Evolutionary conservation across 371 early-diverging fungal species (phyloP), one percentile per base, ranked within the genome.

Genomic region (Rhizopus arrhizus): DNA sequence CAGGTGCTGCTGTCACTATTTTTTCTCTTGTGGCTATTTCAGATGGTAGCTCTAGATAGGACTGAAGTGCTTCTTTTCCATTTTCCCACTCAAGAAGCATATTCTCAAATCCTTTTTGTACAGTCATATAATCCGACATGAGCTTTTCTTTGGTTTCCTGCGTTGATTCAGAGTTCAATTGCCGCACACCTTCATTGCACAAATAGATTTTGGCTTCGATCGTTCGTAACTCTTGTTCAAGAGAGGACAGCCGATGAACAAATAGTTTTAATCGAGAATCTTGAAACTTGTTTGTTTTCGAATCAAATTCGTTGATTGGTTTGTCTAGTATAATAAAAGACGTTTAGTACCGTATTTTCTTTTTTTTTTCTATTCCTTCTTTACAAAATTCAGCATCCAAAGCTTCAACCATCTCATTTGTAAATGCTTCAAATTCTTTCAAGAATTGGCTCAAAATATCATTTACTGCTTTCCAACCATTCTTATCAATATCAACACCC

Each of bases 191-290:
- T 31, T 81, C 78, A 55, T 70, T 74, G 59, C 78, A 77, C 33
- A 81, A 59, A 62, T 74, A 78, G 31, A 81, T 60, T 51, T 77
- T 78, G 6, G 81, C 81, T 65, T 77, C 78, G 62, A 78, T 54
- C 8, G 78, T 78, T 12, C 81, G 66, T 45, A 76, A 56, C 50
- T 81, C 78, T 56, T 78, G 78, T 43, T 81, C 78, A 28, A 81
- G 62, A 16, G 68, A 69, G 13, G 77, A 61, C 29, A 81, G 48
- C 38, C 69, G 59, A 59, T 78, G 78, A 9, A 81, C 59, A 57
- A 81, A 81, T n/a, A 65, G 65, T 32, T 70, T 68, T n/a, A 72
- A 31, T 40, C 70, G 53, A 22, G 49, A 32, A 70, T 57, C 45
- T 68, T 64, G 12, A 34, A 40, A 58, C 4, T 45, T 54, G 16